Evolutionary conservation across 768 basidiomycete species (phyloP).

Genomic region (Mycena maculata): DNA sequence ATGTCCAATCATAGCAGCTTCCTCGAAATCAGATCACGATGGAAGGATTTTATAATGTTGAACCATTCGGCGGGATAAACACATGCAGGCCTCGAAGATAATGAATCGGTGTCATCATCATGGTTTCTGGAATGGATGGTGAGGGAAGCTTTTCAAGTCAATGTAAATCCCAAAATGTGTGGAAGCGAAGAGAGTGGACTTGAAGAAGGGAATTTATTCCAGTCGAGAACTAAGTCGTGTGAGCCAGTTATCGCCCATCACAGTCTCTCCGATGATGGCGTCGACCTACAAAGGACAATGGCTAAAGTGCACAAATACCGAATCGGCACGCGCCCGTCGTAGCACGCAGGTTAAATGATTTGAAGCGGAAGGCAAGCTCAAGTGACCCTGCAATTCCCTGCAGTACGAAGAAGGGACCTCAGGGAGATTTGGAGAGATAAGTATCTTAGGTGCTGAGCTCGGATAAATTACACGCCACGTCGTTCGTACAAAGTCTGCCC

Average conservation of each 20-base stretch:
- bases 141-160: too few species aligned
- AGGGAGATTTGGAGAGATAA: not conserved
- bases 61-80: not conserved
- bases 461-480: slow-evolving; percentile 31
- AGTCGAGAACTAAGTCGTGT: too few species aligned
- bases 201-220: too few species aligned
- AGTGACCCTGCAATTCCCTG: not conserved
- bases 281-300: too few species aligned
- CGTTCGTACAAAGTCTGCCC: not conserved
- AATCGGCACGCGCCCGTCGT: not conserved
- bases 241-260: too few species aligned
- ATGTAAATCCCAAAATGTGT: too few species aligned
- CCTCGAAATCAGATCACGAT: slow-evolving; percentile 16
- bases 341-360: not conserved
- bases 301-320: too few species aligned
- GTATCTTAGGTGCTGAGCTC: slow-evolving; percentile 6
- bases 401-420: too few species aligned
- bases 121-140: too few species aligned
- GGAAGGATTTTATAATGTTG: not conserved
- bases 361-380: not conserved
- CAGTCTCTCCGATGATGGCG: too few species aligned
- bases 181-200: too few species aligned
- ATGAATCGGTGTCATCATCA: too few species aligned
- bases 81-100: slow-evolving; percentile 1
- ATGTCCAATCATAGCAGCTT: slow-evolving; percentile 17